A percentile compares a stretch with the other conserved stretches of the same genome.
Evolutionary conservation across 176 grass and related monocot genomes (phyloP).

Genomic region (Tillandsia leiboldiana): DNA sequence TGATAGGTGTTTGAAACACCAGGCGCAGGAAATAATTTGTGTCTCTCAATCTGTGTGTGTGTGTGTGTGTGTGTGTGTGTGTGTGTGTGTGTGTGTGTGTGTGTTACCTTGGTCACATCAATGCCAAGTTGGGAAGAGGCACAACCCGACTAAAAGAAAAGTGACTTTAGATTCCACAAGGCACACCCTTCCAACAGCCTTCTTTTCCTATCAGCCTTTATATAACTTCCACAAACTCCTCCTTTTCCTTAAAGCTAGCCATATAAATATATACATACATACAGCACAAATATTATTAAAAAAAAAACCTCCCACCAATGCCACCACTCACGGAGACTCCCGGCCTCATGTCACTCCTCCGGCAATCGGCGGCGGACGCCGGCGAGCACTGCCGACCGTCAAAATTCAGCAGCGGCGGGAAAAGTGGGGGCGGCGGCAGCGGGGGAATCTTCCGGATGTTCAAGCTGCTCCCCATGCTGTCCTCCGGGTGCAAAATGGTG

Average conservation of each 20-base stretch:
- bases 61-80: no score
- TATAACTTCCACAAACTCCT: slow-evolving; percentile 11
- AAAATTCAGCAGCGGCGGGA: slow-evolving; percentile 22
- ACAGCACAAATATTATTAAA: no score
- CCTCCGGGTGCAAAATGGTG: slow-evolving; percentile 95
- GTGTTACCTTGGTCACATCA: slow-evolving; percentile 7
- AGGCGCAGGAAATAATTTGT: no score
- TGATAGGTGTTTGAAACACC: no score
- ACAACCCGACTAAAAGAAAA: background rate
- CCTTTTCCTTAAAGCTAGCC: slow-evolving; percentile 19
- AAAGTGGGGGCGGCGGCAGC: slow-evolving; percentile 3
- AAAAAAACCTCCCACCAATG: slow-evolving; percentile 23
- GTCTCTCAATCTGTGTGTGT: no score
- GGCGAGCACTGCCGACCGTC: background rate
- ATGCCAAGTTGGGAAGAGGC: background rate
- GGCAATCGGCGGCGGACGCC: slow-evolving; percentile 48
- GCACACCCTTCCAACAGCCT: slow-evolving; percentile 22
- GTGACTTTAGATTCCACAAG: slow-evolving; percentile 10
- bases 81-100: no score
- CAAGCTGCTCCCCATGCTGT: slow-evolving; percentile 89
- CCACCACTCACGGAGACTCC: slow-evolving; percentile 56
- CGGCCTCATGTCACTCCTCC: slow-evolving; percentile 44
- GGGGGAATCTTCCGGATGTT: slow-evolving; percentile 75
- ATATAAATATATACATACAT: background rate
- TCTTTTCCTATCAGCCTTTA: background rate